Evolutionary conservation across 495 filamentous ascomycete genomes (phyloP), one percentile per base, ranked within the genome.

Genomic region (Talaromyces liani): DNA sequence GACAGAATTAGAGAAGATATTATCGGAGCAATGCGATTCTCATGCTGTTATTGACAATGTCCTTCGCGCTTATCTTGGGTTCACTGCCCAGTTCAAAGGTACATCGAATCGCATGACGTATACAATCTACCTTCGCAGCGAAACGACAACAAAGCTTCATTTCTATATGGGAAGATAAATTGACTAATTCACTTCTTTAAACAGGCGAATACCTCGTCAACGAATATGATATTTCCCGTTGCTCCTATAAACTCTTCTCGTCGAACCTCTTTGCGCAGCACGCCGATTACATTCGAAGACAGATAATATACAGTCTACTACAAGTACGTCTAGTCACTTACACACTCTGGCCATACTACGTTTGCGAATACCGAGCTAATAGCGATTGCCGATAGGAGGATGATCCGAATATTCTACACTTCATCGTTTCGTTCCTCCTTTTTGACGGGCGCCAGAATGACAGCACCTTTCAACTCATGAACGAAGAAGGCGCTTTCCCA

Each of bases 241-340:
- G 92, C 77, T 89, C 89, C 64, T 91, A 91, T 73, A 86, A 84
- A 67, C 86, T 98, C 25, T 81, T 93, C 31, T 80, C 89, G 31
- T 92, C 92, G 67, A 75, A 67, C 29, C 78, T 98, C 63, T 98
- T 96, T 71, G 70, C 74, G 53, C 73, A 78, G 8, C 86, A 98
- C 70, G 81, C 83, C 61, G 88, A 92, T 57, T 97, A 98, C 78
- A 89, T 98, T 62, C 91, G 95, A 65, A 87, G 85, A 61, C 94
- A 97, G 80, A 90, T 98, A 68, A 85, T 97, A 62, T 94, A 96
- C 77, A 88, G 90, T 69, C 77, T 98, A 49, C 75, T 97, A 65
- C 92, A 97, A 80, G 92, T 88, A 74, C 55, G 72, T 57, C 16
- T 18, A 12, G 3, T 33, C 20, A n/a, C 54, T 10, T 27, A 27